Percentiles rank a stretch among this genome's conserved stretches.
Conservation (phyloP, 2,329 filamentous ascomycete species). For the Neurospora crassa region DNA sequence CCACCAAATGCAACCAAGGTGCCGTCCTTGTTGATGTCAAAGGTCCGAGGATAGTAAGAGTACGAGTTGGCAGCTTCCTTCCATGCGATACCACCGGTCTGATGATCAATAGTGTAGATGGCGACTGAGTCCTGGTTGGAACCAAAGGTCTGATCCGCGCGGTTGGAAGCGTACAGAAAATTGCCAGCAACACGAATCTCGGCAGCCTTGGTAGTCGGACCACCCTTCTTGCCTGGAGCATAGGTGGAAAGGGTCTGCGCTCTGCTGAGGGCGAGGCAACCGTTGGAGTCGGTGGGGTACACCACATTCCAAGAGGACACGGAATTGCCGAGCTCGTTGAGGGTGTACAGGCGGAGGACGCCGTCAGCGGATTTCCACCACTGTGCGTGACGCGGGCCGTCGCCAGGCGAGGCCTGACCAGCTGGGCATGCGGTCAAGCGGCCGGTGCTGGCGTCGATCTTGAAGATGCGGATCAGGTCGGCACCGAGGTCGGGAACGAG, state of each 20-base stretch:
- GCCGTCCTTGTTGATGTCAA: conserved; percentile 50
- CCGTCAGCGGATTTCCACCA: conserved; percentile 32
- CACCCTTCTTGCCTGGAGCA: conserved; percentile 30
- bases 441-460: conserved; percentile 35
- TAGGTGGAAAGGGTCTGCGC: conserved; percentile 38
- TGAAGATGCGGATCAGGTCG: conserved; percentile 44
- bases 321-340: conserved; percentile 41
- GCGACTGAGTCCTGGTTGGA: conserved; percentile 44
- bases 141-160: conserved; percentile 49
- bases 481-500: conserved; percentile 44
- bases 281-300: conserved; percentile 27
- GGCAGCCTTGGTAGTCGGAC: conserved; percentile 39
- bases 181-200: conserved; percentile 44
- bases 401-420: conserved; percentile 32
- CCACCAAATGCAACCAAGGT: conserved; percentile 53
- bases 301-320: conserved; percentile 39
- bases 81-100: conserved; percentile 40
- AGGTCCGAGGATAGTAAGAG: conserved; percentile 52
- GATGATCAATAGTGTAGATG: conserved; percentile 36
- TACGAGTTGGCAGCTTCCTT: conserved; percentile 46
- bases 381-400: conserved; percentile 42
- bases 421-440: conserved; percentile 34
- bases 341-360: conserved; percentile 27
- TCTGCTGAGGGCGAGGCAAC: conserved; percentile 36
- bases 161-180: conserved; percentile 52